Conservation (phyloP, 306 rosid genomes). For the Trichosanthes cucumerina region DNA sequence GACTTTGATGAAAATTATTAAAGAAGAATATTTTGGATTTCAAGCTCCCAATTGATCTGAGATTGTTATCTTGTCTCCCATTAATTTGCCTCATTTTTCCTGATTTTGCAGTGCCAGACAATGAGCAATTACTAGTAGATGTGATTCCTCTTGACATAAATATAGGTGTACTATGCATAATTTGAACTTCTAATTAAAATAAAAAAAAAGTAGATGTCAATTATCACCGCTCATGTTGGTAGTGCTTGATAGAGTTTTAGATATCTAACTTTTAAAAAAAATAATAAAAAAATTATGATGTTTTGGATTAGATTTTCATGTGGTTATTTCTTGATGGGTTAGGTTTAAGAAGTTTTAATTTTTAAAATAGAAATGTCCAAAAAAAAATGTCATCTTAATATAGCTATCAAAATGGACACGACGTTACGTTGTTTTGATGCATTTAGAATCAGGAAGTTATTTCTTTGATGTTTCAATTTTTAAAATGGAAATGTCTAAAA, state of each 20-base stretch:
- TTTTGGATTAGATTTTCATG: background rate
- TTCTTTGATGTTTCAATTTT: background rate
- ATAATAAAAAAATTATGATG: background rate
- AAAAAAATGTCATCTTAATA: background rate
- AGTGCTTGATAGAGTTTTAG: background rate
- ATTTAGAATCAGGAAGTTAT: too few species aligned
- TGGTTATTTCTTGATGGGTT: background rate
- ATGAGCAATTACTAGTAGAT: background rate
- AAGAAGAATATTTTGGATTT: slow-evolving; percentile 12
- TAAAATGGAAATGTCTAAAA: background rate
- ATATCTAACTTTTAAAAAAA: background rate
- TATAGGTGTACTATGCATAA: too few species aligned
- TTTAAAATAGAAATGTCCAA: background rate
- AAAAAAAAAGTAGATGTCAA: too few species aligned
- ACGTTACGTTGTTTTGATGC: too few species aligned
- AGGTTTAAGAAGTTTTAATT: background rate
- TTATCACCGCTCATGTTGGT: too few species aligned
- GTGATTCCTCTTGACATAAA: slow-evolving; percentile 6
- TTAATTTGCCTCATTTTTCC: background rate
- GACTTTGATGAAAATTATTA: background rate
- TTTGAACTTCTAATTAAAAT: too few species aligned
- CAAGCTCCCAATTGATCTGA: slow-evolving; percentile 8
- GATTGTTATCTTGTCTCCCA: slow-evolving; percentile 12
- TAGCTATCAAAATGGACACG: background rate
- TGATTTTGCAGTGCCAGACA: slow-evolving; percentile 3